Conservation (phyloP, 164 flowering plant species). For the Chimonanthus salicifolius region DNA sequence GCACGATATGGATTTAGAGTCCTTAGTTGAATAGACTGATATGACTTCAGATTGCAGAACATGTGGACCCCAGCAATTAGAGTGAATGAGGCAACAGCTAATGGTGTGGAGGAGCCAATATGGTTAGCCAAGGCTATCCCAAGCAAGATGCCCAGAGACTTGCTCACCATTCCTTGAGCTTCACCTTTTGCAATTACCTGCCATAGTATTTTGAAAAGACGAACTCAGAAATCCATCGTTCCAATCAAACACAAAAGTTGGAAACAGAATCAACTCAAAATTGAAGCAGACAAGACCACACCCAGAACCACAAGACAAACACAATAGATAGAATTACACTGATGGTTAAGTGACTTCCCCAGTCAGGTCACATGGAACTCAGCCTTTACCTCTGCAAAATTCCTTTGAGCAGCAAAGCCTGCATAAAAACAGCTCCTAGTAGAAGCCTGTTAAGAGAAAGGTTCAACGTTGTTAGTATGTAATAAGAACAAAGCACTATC, state of each 20-base stretch:
- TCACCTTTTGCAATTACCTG: constrained; percentile 99
- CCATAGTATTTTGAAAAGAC: constrained; percentile 6
- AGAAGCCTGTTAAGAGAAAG: constrained; percentile 55
- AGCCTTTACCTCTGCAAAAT: constrained; percentile 86
- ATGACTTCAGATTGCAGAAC: constrained; percentile 95
- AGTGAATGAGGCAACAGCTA: constrained; percentile 67
- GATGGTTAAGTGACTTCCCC: neutral
- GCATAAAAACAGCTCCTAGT: constrained; percentile 98
- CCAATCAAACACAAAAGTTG: neutral
- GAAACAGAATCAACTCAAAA: neutral
- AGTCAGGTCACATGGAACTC: neutral
- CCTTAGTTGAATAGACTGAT: constrained; percentile 78
- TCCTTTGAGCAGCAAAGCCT: constrained; percentile 95
- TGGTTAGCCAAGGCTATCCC: constrained; percentile 78
- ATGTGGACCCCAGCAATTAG: constrained; percentile 83
- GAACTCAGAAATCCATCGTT: neutral
- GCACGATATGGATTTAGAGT: constrained; percentile 98
- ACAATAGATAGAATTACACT: neutral
- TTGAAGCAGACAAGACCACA: neutral
- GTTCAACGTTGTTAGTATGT: constrained; percentile 4
- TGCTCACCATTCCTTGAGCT: constrained; percentile 99
- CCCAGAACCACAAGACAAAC: neutral
- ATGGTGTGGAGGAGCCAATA: constrained; percentile 65
- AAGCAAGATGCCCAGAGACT: constrained; percentile 74
- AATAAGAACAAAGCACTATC: neutral